phyloP scores from a whole-genome alignment of 768 basidiomycete genomes.

The Mycena olivaceomarginata region DNA sequence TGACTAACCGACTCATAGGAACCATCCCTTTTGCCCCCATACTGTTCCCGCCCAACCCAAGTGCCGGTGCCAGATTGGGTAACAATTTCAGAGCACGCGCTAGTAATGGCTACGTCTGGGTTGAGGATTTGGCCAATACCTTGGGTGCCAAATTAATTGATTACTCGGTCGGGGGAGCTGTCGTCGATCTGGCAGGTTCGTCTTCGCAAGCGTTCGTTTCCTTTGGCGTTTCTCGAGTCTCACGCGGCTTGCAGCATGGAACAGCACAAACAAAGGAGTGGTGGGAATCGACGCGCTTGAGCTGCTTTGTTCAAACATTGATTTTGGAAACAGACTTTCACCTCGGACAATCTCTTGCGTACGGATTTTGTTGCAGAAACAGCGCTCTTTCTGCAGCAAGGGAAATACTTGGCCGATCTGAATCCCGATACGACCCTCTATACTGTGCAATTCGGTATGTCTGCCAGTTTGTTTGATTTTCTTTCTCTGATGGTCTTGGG shows the following conservation, averaged over 20 bases:
- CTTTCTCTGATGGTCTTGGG: neutral
- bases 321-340: conserved; percentile 31
- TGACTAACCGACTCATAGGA: conserved; percentile 20
- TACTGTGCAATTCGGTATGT: conserved; percentile 45
- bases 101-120: conserved; percentile 48
- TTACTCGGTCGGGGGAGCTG: conserved; percentile 32
- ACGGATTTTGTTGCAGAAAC: conserved; percentile 46
- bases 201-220: neutral
- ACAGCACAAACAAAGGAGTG: conserved; percentile 44
- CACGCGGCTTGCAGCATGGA: conserved; percentile 31
- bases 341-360: conserved; percentile 43
- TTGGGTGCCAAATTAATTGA: conserved; percentile 45
- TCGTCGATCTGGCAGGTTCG: conserved; percentile 36
- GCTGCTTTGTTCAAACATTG: neutral
- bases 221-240: neutral
- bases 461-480: neutral
- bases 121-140: conserved; percentile 45
- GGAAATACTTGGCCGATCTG: conserved; percentile 41
- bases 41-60: conserved; percentile 44
- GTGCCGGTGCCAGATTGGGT: conserved; percentile 39
- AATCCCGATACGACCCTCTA: conserved; percentile 45
- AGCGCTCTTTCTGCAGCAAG: conserved; percentile 45
- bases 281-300: conserved; percentile 8
- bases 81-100: conserved; percentile 47
- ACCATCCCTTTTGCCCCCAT: conserved; percentile 46